Evolutionary conservation across 2,329 filamentous ascomycete species (phyloP).

Genomic region (Neofusicoccum sp.): DNA sequence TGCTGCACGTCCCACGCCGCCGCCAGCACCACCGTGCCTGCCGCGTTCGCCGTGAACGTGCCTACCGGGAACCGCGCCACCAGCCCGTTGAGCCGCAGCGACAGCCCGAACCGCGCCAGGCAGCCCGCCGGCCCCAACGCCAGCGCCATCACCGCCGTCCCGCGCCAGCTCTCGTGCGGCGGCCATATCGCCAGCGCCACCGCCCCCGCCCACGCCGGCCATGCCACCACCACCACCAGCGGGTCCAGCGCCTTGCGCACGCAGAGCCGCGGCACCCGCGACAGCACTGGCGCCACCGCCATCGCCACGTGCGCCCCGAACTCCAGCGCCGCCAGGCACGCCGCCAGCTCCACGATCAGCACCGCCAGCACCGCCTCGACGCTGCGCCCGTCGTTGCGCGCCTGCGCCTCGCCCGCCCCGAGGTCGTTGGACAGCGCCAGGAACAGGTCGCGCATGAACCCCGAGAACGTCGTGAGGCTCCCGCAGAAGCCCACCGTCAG

Average conservation of each 20-base stretch:
- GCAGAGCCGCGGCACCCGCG: slow-evolving; percentile 60
- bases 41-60: slow-evolving; percentile 79
- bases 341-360: slow-evolving; percentile 67
- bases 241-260: slow-evolving; percentile 66
- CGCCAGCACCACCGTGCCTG: slow-evolving; percentile 73
- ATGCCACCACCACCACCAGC: slow-evolving; percentile 64
- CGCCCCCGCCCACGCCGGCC: slow-evolving; percentile 77
- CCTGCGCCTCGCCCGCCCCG: background rate
- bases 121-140: slow-evolving; percentile 84
- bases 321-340: slow-evolving; percentile 71
- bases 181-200: slow-evolving; percentile 72
- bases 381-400: slow-evolving; percentile 64
- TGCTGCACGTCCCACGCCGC: slow-evolving; percentile 81
- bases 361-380: slow-evolving; percentile 81
- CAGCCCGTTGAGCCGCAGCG: slow-evolving; percentile 68
- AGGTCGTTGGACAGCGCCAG: slow-evolving; percentile 77
- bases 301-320: slow-evolving; percentile 77
- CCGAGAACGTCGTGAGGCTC: slow-evolving; percentile 87
- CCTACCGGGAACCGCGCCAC: slow-evolving; percentile 75
- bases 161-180: slow-evolving; percentile 70
- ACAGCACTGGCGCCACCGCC: slow-evolving; percentile 59
- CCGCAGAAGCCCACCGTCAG: slow-evolving; percentile 87
- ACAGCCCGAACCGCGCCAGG: slow-evolving; percentile 72
- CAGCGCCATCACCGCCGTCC: slow-evolving; percentile 71
- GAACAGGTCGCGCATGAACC: slow-evolving; percentile 79